A percentile compares a stretch with the other conserved stretches of the same genome.
Evolutionary conservation across 2,329 filamentous ascomycete species (phyloP).

Genomic region (Ophiostoma fasciatum): DNA sequence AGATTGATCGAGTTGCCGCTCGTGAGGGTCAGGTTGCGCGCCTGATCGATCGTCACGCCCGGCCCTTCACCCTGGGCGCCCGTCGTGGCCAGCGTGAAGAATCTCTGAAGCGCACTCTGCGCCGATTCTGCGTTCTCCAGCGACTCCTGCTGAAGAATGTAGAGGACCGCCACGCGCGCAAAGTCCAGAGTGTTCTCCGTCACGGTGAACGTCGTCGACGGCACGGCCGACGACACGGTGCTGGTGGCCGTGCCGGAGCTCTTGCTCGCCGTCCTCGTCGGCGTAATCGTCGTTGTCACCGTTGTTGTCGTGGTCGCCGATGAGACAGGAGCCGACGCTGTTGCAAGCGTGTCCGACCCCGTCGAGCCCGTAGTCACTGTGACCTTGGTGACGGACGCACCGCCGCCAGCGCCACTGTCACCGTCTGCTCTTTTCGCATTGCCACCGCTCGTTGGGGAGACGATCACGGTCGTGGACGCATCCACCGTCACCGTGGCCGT

Average conservation of each 20-base stretch:
- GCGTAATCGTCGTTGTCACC: constrained; percentile 13
- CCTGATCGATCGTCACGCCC: constrained; percentile 17
- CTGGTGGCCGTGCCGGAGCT: constrained; percentile 11
- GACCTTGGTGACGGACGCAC: constrained; percentile 12
- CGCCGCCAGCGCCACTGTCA: too few relatives aligned
- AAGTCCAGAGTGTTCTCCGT: constrained; percentile 48
- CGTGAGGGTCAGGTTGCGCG: constrained; percentile 22
- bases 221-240: constrained; percentile 12
- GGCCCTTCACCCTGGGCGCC: constrained; percentile 1
- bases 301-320: constrained; percentile 17
- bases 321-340: too few relatives aligned
- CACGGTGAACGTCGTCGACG: constrained; percentile 28
- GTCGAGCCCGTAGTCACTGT: constrained; percentile 11
- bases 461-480: constrained; percentile 1
- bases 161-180: constrained; percentile 46
- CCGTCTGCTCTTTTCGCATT: too few relatives aligned
- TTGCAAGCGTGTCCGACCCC: too few relatives aligned
- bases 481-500: constrained; percentile 10
- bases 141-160: constrained; percentile 40
- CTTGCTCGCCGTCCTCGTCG: constrained; percentile 7
- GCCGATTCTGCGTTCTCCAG: constrained; percentile 36
- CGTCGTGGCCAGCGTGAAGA: constrained; percentile 30
- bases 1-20: constrained; percentile 33
- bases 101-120: constrained; percentile 37
- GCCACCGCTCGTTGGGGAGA: constrained; percentile 17